A percentile compares a stretch with the other conserved stretches of the same genome.
phyloP scores from a whole-genome alignment of 352 stramenopile species.

The Pythium angustatum region DNA sequence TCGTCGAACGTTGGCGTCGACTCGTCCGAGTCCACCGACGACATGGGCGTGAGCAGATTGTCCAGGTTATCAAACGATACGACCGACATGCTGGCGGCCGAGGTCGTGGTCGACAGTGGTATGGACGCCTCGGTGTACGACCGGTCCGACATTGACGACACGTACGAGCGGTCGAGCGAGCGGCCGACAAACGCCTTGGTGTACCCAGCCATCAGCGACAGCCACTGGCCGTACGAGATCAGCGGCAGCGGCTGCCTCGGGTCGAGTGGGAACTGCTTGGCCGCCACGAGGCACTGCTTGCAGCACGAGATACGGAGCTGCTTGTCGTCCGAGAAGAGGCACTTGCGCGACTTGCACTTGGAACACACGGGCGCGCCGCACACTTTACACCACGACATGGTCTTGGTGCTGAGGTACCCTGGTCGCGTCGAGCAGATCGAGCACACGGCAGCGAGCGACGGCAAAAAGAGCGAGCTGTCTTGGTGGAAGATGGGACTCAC shows the following conservation, averaged over 20 bases:
- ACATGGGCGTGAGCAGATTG: constrained; percentile 23
- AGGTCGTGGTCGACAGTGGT: constrained; percentile 4
- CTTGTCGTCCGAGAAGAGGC: constrained; percentile 21
- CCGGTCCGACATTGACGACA: constrained; percentile 1
- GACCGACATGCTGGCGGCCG: neutral
- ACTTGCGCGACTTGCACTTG: constrained; percentile 25
- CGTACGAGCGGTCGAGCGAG: constrained; percentile 1
- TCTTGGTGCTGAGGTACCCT: constrained; percentile 7
- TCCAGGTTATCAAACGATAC: constrained; percentile 17
- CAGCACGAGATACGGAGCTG: constrained; percentile 27
- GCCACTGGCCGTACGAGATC: constrained; percentile 14
- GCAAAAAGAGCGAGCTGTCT: neutral
- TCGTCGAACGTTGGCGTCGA: constrained; percentile 6
- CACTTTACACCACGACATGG: constrained; percentile 14
- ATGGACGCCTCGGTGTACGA: constrained; percentile 10
- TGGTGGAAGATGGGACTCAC: constrained; percentile 18
- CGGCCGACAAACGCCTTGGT: neutral
- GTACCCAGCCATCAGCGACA: constrained; percentile 3
- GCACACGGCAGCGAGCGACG: constrained; percentile 1
- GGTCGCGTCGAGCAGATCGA: constrained; percentile 16
- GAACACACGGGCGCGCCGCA: constrained; percentile 24
- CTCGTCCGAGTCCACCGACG: neutral
- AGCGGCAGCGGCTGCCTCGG: constrained; percentile 17
- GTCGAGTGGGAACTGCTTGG: constrained; percentile 7
- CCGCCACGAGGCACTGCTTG: constrained; percentile 30